Percentiles rank a stretch among this genome's conserved stretches.
phyloP scores from a whole-genome alignment of 2,329 filamentous ascomycete genomes.

The Chrysoporthe deuterocubensis region DNA sequence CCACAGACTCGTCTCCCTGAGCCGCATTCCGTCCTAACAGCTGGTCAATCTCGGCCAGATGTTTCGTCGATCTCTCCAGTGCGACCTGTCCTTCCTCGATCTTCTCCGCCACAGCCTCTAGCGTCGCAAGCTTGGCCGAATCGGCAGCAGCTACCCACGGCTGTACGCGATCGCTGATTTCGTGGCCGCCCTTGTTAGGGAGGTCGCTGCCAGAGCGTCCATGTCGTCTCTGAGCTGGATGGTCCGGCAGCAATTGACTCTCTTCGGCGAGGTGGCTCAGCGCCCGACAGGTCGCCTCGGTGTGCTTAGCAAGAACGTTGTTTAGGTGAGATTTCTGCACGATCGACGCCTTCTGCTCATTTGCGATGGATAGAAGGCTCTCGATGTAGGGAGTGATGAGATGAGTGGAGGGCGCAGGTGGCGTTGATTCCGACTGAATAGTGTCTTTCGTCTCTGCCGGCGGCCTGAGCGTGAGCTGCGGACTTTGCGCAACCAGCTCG shows the following conservation, averaged over 20 bases:
- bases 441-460: conserved; percentile 15
- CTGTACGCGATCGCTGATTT: conserved; percentile 50
- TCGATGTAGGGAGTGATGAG: conserved; percentile 62
- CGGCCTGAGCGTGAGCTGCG: conserved; percentile 36
- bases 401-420: conserved; percentile 40
- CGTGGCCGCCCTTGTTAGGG: conserved; percentile 42
- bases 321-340: conserved; percentile 63
- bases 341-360: conserved; percentile 60
- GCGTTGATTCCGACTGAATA: not conserved
- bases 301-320: conserved; percentile 52
- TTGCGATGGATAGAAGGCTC: conserved; percentile 55
- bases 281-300: conserved; percentile 53
- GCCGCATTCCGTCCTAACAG: conserved; percentile 47
- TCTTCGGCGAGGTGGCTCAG: conserved; percentile 63
- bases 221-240: conserved; percentile 49
- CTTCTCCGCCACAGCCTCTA: conserved; percentile 62
- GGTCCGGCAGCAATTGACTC: conserved; percentile 61
- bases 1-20: conserved; percentile 31
- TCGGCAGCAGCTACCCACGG: conserved; percentile 66
- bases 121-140: conserved; percentile 60
- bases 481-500: conserved; percentile 41
- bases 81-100: conserved; percentile 62
- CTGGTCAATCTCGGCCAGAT: conserved; percentile 53
- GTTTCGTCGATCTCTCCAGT: conserved; percentile 55
- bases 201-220: conserved; percentile 52